phyloP scores from a whole-genome alignment of 148 eudicot genomes.

The Nyssa sinensis region DNA sequence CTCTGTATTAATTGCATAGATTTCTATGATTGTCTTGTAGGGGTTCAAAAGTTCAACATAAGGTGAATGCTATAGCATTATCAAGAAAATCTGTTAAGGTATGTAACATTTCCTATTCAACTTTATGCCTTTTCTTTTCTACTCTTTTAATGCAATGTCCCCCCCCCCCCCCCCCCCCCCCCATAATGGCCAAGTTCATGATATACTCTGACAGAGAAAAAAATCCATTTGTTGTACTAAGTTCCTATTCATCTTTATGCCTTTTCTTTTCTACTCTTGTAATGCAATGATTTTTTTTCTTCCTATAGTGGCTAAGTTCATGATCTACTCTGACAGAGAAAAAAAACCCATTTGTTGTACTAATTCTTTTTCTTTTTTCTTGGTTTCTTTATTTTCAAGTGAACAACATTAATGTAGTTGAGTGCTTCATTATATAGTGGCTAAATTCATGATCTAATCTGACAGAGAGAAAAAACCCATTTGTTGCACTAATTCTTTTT shows the following conservation, averaged over 20 bases:
- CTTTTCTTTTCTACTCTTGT: too few relatives aligned
- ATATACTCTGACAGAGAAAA: too few relatives aligned
- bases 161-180: too few relatives aligned
- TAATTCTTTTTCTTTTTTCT: not conserved
- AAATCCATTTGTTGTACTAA: too few relatives aligned
- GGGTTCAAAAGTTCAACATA: conserved; percentile 49
- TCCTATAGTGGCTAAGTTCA: not conserved
- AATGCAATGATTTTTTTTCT: not conserved
- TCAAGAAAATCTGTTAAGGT: conserved; percentile 66
- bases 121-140: conserved; percentile 2
- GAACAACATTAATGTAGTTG: not conserved
- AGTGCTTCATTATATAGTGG: too few relatives aligned
- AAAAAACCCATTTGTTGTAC: not conserved
- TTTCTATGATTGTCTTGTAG: conserved; percentile 33
- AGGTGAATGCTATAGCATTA: conserved; percentile 30
- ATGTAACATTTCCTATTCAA: conserved; percentile 12
- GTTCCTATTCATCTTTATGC: too few relatives aligned
- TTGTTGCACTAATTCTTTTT: not conserved
- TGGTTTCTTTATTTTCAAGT: not conserved
- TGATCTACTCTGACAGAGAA: not conserved
- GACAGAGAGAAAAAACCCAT: too few relatives aligned
- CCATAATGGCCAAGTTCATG: too few relatives aligned
- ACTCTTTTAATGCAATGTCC: not conserved
- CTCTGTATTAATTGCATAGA: not conserved
- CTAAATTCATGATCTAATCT: too few relatives aligned